Percentiles rank a stretch among this genome's conserved stretches.
Conservation (phyloP, 306 rosid genomes). For the Corylus avellana region DNA sequence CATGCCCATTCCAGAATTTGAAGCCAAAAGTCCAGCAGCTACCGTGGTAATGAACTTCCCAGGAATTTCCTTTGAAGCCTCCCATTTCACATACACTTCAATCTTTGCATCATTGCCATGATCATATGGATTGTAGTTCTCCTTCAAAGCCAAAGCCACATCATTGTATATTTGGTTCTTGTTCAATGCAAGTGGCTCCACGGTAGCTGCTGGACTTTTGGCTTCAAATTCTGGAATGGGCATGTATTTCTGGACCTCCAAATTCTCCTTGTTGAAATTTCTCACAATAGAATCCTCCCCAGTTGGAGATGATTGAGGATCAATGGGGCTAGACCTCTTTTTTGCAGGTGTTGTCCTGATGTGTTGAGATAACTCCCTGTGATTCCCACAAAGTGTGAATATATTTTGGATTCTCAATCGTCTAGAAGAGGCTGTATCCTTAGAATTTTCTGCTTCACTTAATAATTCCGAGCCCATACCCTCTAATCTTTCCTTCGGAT, state of each 20-base stretch:
- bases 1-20: neutral
- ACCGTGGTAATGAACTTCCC: conserved; percentile 25
- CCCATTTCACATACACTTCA: conserved; percentile 33
- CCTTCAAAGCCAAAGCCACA: conserved; percentile 18
- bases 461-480: conserved; percentile 32
- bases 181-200: neutral
- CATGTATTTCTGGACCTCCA: conserved; percentile 18
- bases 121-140: conserved; percentile 25
- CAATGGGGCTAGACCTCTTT: conserved; percentile 32
- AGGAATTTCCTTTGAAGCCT: conserved; percentile 27
- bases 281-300: conserved; percentile 35
- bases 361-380: conserved; percentile 77
- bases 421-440: conserved; percentile 49
- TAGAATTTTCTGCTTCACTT: conserved; percentile 24
- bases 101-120: conserved; percentile 1
- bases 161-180: neutral
- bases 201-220: neutral
- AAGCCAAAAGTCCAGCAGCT: neutral
- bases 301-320: conserved; percentile 33
- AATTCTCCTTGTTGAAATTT: conserved; percentile 47
- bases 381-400: conserved; percentile 92
- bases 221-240: neutral
- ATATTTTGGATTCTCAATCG: conserved; percentile 72
- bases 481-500: conserved; percentile 39
- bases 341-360: conserved; percentile 41